These are phyloP conservation scores for Lagenidium giganteum DNA, from an alignment of 352 stramenopile genomes.

Conservation along the genomic window DNA sequence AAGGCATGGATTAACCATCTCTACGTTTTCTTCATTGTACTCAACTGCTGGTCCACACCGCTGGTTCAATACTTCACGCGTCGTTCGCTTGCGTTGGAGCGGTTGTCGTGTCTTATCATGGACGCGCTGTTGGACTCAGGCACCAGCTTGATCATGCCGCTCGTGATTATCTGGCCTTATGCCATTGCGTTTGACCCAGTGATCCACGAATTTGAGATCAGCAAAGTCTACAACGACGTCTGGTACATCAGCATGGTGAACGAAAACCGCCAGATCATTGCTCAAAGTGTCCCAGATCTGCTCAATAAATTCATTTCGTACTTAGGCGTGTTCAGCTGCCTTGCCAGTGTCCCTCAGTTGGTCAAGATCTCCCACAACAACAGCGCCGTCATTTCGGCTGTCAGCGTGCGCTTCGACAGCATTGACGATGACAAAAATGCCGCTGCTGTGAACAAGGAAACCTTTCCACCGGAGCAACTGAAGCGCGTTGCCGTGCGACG, in stretches of 20 bases:
- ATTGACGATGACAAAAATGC: too few relatives aligned
- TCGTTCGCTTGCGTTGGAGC: slow-evolving; percentile 1
- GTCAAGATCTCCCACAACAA: too few relatives aligned
- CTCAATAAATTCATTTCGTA: slow-evolving; percentile 9
- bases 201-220: slow-evolving; percentile 7
- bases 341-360: slow-evolving; percentile 3
- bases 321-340: slow-evolving; percentile 10
- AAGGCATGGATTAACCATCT: slow-evolving; percentile 18
- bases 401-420: too few relatives aligned
- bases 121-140: slow-evolving; percentile 10
- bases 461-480: neutral
- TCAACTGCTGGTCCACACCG: slow-evolving; percentile 19
- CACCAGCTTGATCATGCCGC: slow-evolving; percentile 4
- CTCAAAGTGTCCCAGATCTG: slow-evolving; percentile 1
- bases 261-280: slow-evolving; percentile 15
- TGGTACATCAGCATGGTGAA: slow-evolving; percentile 15
- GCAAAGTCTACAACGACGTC: slow-evolving; percentile 15
- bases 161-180: slow-evolving; percentile 15
- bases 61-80: slow-evolving; percentile 9
- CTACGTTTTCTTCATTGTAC: slow-evolving; percentile 8
- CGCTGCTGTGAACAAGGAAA: too few relatives aligned
- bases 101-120: slow-evolving; percentile 6
- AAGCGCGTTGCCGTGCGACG: too few relatives aligned
- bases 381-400: too few relatives aligned
- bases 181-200: neutral